phyloP scores from a whole-genome alignment of 2,329 filamentous ascomycete genomes.

The Sarocladium oryzae region DNA sequence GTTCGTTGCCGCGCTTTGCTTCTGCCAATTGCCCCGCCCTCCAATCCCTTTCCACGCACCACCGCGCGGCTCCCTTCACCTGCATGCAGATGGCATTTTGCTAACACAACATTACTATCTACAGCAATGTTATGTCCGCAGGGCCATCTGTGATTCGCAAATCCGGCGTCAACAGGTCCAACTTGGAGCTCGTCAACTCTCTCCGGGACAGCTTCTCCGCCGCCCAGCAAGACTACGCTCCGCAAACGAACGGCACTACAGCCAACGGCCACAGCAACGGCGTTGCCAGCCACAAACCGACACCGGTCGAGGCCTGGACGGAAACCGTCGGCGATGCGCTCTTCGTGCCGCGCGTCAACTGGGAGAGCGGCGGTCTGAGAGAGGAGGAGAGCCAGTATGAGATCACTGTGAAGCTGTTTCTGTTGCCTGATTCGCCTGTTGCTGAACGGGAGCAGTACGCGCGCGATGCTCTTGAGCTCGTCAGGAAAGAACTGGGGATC shows the following conservation, averaged over 20 bases:
- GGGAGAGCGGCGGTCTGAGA: slow-evolving; percentile 60
- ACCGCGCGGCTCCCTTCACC: too few species aligned
- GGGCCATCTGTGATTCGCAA: slow-evolving; percentile 80
- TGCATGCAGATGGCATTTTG: not conserved
- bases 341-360: slow-evolving; percentile 74
- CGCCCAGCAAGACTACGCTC: slow-evolving; percentile 58
- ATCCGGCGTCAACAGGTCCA: slow-evolving; percentile 72
- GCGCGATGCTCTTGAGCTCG: slow-evolving; percentile 70
- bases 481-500: slow-evolving; percentile 72
- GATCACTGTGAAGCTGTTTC: slow-evolving; percentile 93
- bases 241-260: slow-evolving; percentile 16
- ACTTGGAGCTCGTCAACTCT: slow-evolving; percentile 85
- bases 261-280: slow-evolving; percentile 28
- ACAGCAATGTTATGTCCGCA: slow-evolving; percentile 75
- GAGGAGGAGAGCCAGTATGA: slow-evolving; percentile 86
- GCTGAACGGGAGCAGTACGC: slow-evolving; percentile 63
- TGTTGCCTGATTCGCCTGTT: slow-evolving; percentile 65
- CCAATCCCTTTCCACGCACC: too few species aligned
- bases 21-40: too few species aligned
- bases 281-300: slow-evolving; percentile 14
- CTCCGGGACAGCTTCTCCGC: slow-evolving; percentile 76
- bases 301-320: slow-evolving; percentile 57
- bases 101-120: not conserved
- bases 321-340: slow-evolving; percentile 47
- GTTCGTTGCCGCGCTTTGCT: slow-evolving; percentile 34